Conservation (phyloP, 78 protist species). For the Protostelium mycophagum region DNA sequence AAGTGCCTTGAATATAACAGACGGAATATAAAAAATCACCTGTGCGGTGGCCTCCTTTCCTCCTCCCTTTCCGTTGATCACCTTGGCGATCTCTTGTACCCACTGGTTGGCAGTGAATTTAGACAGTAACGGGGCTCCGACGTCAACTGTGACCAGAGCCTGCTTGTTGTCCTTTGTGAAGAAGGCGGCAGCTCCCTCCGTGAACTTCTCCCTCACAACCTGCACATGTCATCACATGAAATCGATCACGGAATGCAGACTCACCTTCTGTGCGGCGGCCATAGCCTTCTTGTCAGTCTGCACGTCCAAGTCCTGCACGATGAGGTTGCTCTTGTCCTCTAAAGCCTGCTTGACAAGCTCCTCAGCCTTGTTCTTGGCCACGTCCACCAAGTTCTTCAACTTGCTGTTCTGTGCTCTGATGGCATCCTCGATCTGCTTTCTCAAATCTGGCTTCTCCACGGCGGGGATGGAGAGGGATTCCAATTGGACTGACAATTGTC, state of each 20-base stretch:
- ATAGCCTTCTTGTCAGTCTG: not conserved
- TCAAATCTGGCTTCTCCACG: not conserved
- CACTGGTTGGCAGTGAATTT: constrained; percentile 47
- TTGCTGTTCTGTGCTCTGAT: not conserved
- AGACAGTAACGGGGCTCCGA: not conserved
- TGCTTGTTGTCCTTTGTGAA: not conserved
- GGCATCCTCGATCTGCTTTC: not conserved
- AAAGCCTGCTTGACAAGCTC: not conserved
- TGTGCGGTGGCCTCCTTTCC: constrained; percentile 65
- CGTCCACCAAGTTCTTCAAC: not conserved
- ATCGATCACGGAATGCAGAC: not conserved
- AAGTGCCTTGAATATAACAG: too few species aligned
- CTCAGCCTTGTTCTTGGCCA: constrained; percentile 1
- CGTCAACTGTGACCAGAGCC: not conserved
- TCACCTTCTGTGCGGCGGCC: not conserved
- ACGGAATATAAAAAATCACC: too few species aligned
- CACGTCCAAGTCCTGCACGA: constrained; percentile 1
- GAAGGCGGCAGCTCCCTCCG: not conserved
- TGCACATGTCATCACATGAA: not conserved
- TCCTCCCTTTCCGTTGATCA: constrained; percentile 64
- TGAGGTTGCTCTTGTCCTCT: not conserved
- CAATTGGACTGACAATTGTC: not conserved
- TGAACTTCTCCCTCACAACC: not conserved
- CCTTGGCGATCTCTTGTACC: constrained; percentile 30
- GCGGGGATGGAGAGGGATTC: not conserved